phyloP scores from a whole-genome alignment of 2,329 filamentous ascomycete species.

The Venturia nashicola region DNA sequence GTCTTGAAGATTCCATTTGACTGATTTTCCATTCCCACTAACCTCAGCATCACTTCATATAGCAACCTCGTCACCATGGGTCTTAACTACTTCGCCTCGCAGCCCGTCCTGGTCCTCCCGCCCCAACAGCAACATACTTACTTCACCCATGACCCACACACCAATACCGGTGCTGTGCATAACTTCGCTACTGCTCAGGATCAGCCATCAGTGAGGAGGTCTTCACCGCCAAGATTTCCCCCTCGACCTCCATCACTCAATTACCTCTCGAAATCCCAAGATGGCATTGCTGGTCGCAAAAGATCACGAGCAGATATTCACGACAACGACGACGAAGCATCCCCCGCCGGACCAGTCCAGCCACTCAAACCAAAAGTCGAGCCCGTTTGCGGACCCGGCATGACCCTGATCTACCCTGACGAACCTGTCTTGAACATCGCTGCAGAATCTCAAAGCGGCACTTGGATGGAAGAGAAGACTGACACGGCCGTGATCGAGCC shows the following conservation, averaged over 20 bases:
- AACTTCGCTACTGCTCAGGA: conserved; percentile 19
- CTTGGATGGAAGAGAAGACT: conserved; percentile 57
- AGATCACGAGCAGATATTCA: conserved; percentile 65
- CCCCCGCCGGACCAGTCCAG: conserved; percentile 28
- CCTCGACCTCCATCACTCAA: conserved; percentile 28
- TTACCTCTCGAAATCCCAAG: conserved; percentile 28
- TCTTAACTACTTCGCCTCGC: conserved; percentile 33
- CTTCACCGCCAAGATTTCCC: conserved; percentile 26
- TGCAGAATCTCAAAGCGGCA: conserved; percentile 56
- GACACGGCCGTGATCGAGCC: conserved; percentile 29
- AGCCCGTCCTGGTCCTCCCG: conserved; percentile 34
- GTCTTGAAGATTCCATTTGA: conserved; percentile 1
- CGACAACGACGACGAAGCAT: conserved; percentile 37
- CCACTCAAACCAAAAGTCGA: conserved; percentile 47
- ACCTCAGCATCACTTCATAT: conserved; percentile 1
- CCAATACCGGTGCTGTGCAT: conserved; percentile 15
- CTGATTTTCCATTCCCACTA: conserved; percentile 2
- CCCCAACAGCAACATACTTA: conserved; percentile 26
- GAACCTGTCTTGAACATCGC: conserved; percentile 45
- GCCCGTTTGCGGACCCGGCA: conserved; percentile 59
- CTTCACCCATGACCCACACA: conserved; percentile 17
- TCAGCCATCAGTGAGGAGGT: conserved; percentile 20
- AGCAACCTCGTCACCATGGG: conserved; percentile 21
- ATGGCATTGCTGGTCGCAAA: conserved; percentile 51
- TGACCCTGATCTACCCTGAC: conserved; percentile 58